These are phyloP conservation scores for Diplodia seriata DNA, from an alignment of 2,329 filamentous ascomycete genomes.

Conservation along the genomic window DNA sequence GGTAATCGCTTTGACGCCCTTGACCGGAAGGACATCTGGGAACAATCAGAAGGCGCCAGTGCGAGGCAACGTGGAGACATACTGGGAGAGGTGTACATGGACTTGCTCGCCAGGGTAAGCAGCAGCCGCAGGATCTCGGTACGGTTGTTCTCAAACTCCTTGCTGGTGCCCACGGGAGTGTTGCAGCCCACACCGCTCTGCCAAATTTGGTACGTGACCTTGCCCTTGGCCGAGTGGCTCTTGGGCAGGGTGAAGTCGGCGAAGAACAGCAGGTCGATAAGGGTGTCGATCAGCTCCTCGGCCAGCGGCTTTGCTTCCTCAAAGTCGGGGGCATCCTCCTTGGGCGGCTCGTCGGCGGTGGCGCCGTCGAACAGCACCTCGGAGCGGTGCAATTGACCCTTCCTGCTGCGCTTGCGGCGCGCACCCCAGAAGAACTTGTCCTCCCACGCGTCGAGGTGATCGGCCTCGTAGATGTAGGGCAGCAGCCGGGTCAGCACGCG, in stretches of 20 bases:
- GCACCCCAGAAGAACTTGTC: conserved; percentile 90
- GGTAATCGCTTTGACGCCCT: conserved; percentile 82
- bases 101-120: conserved; percentile 84
- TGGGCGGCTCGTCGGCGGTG: conserved; percentile 58
- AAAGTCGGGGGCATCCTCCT: conserved; percentile 65
- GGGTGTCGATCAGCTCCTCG: conserved; percentile 89
- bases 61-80: conserved; percentile 40
- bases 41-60: conserved; percentile 33
- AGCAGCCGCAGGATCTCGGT: conserved; percentile 88
- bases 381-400: conserved; percentile 56
- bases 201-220: conserved; percentile 95
- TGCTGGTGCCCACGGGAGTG: conserved; percentile 83
- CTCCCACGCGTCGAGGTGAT: conserved; percentile 83
- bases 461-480: conserved; percentile 90
- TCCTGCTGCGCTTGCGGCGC: conserved; percentile 66
- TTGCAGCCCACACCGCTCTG: conserved; percentile 97
- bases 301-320: conserved; percentile 86
- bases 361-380: conserved; percentile 87
- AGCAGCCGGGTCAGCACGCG: conserved; percentile 87
- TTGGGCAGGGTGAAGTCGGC: conserved; percentile 84
- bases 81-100: conserved; percentile 89
- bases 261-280: conserved; percentile 90
- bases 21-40: conserved; percentile 72
- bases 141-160: conserved; percentile 90
- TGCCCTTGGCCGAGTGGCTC: conserved; percentile 72